phyloP scores from a whole-genome alignment of 2,329 filamentous ascomycete genomes.

The Monosporascus cannonballus region DNA sequence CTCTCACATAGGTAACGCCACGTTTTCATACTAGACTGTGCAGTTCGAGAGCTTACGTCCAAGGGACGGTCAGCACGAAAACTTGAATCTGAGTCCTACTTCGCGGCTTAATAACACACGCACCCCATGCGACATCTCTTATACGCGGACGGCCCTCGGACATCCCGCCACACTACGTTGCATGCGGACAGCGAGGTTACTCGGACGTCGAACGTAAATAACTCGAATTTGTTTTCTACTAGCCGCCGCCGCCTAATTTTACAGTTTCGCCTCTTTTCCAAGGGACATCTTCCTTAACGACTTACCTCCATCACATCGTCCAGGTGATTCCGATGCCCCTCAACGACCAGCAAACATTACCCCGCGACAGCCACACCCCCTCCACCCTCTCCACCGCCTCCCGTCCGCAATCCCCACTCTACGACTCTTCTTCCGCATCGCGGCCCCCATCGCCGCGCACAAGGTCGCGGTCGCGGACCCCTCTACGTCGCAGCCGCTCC shows the following conservation, averaged over 20 bases:
- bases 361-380: not conserved
- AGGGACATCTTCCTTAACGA: no score
- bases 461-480: not conserved
- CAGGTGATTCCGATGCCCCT: not conserved
- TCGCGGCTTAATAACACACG: not conserved
- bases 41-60: no score
- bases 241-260: no score
- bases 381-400: not conserved
- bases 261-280: no score
- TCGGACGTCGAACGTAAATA: not conserved
- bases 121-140: not conserved
- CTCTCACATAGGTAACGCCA: no score
- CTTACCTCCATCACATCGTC: not conserved
- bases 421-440: not conserved
- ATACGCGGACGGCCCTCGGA: not conserved
- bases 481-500: no score
- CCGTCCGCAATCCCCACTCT: not conserved
- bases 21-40: no score
- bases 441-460: not conserved
- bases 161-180: not conserved
- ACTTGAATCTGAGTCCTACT: not conserved
- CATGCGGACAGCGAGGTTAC: not conserved
- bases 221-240: no score
- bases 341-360: not conserved
- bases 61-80: not conserved